Evolutionary conservation across 2,329 filamentous ascomycete species (phyloP).

Genomic region (Arthroderma sp.): DNA sequence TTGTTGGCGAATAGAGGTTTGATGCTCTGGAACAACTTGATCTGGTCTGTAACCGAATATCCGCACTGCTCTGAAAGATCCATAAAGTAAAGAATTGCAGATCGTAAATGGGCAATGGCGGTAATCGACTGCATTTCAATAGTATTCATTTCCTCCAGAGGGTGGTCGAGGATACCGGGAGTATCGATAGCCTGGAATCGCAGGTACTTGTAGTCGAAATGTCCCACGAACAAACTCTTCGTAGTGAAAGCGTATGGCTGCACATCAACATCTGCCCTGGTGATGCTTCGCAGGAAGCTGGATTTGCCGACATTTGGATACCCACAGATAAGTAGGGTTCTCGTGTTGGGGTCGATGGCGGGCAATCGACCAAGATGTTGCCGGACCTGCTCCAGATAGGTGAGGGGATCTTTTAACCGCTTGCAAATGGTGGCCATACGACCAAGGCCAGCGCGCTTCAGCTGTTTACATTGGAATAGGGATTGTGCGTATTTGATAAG

Average conservation of each 20-base stretch:
- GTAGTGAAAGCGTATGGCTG: conserved; percentile 98
- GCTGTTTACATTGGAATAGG: conserved; percentile 96
- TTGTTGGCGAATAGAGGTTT: conserved; percentile 96
- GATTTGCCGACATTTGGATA: conserved; percentile 98
- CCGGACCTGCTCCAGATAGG: conserved; percentile 91
- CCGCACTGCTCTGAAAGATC: conserved; percentile 94
- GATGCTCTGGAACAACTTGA: conserved; percentile 89
- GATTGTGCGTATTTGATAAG: conserved; percentile 93
- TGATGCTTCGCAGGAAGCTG: conserved; percentile 84
- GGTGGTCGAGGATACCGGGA: conserved; percentile 94
- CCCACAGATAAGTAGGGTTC: conserved; percentile 89
- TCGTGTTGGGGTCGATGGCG: conserved; percentile 94
- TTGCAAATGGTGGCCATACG: conserved; percentile 97
- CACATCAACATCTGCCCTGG: conserved; percentile 87
- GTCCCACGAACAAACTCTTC: conserved; percentile 91
- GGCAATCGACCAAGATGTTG: conserved; percentile 96
- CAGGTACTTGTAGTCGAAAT: conserved; percentile 94
- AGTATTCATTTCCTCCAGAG: conserved; percentile 98
- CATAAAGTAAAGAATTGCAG: conserved; percentile 96
- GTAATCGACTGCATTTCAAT: conserved; percentile 99
- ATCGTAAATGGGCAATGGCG: conserved; percentile 89
- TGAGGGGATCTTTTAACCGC: conserved; percentile 81
- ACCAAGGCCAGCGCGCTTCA: conserved; percentile 89
- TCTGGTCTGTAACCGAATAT: conserved; percentile 84
- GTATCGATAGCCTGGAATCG: conserved; percentile 92